Evolutionary conservation across 208 protist genomes (phyloP), one percentile per base, ranked within the genome.

Genomic region (Leishmania lainsoni): DNA sequence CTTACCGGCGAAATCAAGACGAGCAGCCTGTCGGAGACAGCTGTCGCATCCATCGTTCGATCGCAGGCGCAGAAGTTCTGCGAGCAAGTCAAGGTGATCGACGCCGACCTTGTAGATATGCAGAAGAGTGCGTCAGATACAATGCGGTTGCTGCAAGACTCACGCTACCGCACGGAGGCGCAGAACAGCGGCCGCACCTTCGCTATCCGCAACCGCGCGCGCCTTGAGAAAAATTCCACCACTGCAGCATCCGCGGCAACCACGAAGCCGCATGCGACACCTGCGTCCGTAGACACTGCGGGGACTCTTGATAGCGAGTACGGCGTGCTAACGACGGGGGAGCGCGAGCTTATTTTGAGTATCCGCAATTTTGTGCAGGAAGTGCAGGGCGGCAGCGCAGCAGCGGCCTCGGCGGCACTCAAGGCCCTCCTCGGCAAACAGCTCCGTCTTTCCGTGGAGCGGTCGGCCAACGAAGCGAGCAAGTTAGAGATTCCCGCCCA

Each of bases 81-180:
- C 80, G 89, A 95, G 6, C 90, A 93, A 83, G 74, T 98, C 16
- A 83, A 74, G 71, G 76, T 79, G 73, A 86, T 98, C 51, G 92
- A 96, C 84, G 73, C 78, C 8, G 86, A 94, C 66, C 83, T 98
- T 26, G 90, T 94, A 16, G 79, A 78, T 9, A 85, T 95, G 76
- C 95, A 97, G 83, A 96, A 92, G 80, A 85, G 72, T 0, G 93
- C 91, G 22, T 92, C 92, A 0, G 85, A 90, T 54, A 91, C 87
- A 39, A 93, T 97, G 91, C 88, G 91, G 42, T 83, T 96, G 80
- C 85, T 98, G 75, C 93, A 97, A 83, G 90, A 95, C 75, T 83
- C 92, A 39, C 85, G 85, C 61, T 93, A 89, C 74, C 88, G 90
- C 70, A 90, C 95, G 29, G 85, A 91, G 80, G 95, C 95, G 51